Conservation (phyloP, 371 early-diverging fungal genomes). For the Batkoa obscura region DNA sequence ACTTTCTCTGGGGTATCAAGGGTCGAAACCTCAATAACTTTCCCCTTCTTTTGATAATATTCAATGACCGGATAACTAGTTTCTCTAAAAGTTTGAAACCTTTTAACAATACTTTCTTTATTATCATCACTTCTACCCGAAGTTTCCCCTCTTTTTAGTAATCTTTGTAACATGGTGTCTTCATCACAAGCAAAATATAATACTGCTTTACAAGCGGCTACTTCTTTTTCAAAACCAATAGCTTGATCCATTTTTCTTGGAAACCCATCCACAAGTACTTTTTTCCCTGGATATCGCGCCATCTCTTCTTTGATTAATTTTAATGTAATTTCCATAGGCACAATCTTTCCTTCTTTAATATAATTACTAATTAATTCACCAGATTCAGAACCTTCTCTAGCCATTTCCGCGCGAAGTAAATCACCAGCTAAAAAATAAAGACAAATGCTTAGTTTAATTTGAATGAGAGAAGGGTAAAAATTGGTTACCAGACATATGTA, state of each 20-base stretch:
- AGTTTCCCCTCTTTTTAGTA: conserved; percentile 80
- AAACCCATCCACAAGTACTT: conserved; percentile 93
- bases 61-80: conserved; percentile 82
- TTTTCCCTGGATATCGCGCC: conserved; percentile 33
- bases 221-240: conserved; percentile 68
- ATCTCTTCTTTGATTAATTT: conserved; percentile 74
- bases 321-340: conserved; percentile 89
- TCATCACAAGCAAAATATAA: conserved; percentile 90
- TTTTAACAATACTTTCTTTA: conserved; percentile 82
- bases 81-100: conserved; percentile 69
- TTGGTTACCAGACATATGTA: conserved; percentile 69
- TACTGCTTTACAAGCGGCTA: conserved; percentile 42
- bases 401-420: conserved; percentile 77
- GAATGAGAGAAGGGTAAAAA: not conserved
- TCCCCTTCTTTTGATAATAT: conserved; percentile 42
- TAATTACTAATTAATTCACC: conserved; percentile 75
- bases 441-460: not conserved
- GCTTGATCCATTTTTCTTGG: conserved; percentile 91
- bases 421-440: conserved; percentile 58
- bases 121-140: conserved; percentile 90
- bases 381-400: conserved; percentile 61
- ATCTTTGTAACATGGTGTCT: conserved; percentile 62
- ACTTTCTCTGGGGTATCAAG: conserved; percentile 31
- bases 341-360: conserved; percentile 87
- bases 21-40: conserved; percentile 51